These are phyloP conservation scores for Fusarium beomiforme DNA, from an alignment of 2,329 filamentous ascomycete species.

Conservation along the genomic window DNA sequence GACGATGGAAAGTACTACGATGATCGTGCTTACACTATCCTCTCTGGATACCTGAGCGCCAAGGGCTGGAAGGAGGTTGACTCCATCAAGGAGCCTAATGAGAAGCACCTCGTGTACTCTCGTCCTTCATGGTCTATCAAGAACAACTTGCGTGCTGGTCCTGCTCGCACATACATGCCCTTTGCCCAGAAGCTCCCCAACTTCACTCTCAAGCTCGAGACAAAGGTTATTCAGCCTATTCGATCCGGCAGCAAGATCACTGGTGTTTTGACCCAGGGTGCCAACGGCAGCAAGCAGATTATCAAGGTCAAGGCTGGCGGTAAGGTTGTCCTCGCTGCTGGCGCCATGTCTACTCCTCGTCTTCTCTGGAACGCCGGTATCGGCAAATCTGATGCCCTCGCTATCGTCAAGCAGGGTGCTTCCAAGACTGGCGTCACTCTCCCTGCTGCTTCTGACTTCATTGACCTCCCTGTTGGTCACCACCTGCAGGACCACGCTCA, in stretches of 20 bases:
- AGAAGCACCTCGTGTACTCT: slow-evolving; percentile 73
- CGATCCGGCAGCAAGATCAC: slow-evolving; percentile 70
- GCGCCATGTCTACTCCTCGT: slow-evolving; percentile 54
- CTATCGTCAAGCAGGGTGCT: slow-evolving; percentile 55
- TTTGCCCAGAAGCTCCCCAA: slow-evolving; percentile 67
- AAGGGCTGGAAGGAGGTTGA: slow-evolving; percentile 71
- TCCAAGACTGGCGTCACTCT: slow-evolving; percentile 61
- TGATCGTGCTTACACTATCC: slow-evolving; percentile 70
- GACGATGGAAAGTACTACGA: slow-evolving; percentile 73
- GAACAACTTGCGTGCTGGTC: slow-evolving; percentile 73
- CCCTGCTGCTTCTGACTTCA: slow-evolving; percentile 60
- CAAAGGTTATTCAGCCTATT: slow-evolving; percentile 71
- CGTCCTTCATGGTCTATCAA: slow-evolving; percentile 75
- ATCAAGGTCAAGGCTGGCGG: slow-evolving; percentile 41
- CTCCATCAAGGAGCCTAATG: slow-evolving; percentile 68
- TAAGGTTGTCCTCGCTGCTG: slow-evolving; percentile 71
- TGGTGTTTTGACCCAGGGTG: slow-evolving; percentile 68
- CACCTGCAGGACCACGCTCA: slow-evolving; percentile 66
- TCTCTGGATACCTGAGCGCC: slow-evolving; percentile 65
- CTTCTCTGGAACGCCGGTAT: slow-evolving; percentile 59
- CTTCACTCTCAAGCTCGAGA: slow-evolving; percentile 74
- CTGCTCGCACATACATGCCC: slow-evolving; percentile 76
- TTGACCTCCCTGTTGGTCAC: slow-evolving; percentile 66
- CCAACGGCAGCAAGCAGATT: slow-evolving; percentile 55
- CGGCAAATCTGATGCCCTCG: slow-evolving; percentile 68